Evolutionary conservation across 345 rosid species (phyloP).

Genomic region (Balakata baccata): DNA sequence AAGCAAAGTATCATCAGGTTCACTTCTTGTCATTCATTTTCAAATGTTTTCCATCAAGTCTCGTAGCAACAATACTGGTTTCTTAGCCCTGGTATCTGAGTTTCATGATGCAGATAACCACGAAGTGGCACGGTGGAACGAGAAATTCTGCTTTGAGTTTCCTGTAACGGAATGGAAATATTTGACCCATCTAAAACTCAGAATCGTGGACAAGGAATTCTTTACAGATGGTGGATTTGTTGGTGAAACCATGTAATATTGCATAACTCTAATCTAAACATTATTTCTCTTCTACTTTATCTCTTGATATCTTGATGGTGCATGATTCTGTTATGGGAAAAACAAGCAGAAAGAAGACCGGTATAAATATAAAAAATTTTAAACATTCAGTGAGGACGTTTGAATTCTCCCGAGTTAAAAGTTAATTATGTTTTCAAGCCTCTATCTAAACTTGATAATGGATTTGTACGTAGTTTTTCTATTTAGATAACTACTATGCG

Average conservation of each 20-base stretch:
- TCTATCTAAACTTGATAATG: too few relatives aligned
- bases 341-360: background rate
- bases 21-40: conserved; percentile 15
- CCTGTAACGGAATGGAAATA: conserved; percentile 51
- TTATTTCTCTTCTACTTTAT: background rate
- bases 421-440: background rate
- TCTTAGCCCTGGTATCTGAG: background rate
- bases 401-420: background rate
- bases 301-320: background rate
- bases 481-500: background rate
- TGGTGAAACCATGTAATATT: conserved; percentile 64
- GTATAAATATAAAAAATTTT: too few relatives aligned
- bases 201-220: conserved; percentile 60
- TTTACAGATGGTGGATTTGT: conserved; percentile 58
- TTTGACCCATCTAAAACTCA: conserved; percentile 50
- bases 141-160: conserved; percentile 66
- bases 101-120: conserved; percentile 43
- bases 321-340: background rate
- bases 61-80: background rate
- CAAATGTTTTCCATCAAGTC: background rate
- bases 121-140: conserved; percentile 67
- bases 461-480: background rate
- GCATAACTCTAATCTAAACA: background rate
- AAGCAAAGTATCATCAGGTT: conserved; percentile 75
- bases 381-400: background rate